phyloP scores from a whole-genome alignment of 352 stramenopile genomes.

The Aphanomyces stellatus region DNA sequence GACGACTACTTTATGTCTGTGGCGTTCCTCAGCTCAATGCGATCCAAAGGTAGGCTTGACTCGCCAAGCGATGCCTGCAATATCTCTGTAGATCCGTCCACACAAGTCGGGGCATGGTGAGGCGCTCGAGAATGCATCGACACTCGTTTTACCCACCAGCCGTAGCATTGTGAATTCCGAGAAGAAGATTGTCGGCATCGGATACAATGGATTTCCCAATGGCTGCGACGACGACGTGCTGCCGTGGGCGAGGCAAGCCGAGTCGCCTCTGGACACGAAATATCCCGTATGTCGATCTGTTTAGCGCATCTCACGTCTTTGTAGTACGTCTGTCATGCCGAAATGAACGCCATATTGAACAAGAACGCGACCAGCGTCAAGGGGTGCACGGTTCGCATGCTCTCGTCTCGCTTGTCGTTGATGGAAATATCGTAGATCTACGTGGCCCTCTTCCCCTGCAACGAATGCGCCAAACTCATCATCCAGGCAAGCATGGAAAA shows the following conservation, averaged over 20 bases:
- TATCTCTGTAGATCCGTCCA: slow-evolving; percentile 81
- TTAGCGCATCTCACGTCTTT: background rate
- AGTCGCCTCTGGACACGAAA: slow-evolving; percentile 88
- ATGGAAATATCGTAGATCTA: slow-evolving; percentile 76
- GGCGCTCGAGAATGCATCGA: no score
- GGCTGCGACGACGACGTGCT: slow-evolving; percentile 93
- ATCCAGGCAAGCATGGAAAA: slow-evolving; percentile 70
- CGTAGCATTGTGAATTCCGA: slow-evolving; percentile 90
- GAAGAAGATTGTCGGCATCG: slow-evolving; percentile 96
- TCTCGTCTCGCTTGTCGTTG: background rate
- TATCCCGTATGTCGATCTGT: slow-evolving; percentile 86
- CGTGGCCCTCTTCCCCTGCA: slow-evolving; percentile 97
- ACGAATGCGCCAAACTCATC: slow-evolving; percentile 98
- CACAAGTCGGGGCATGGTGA: slow-evolving; percentile 94
- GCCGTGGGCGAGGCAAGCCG: slow-evolving; percentile 85
- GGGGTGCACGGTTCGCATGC: slow-evolving; percentile 65
- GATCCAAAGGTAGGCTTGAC: slow-evolving; percentile 88
- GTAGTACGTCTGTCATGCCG: slow-evolving; percentile 97
- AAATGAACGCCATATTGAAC: slow-evolving; percentile 99
- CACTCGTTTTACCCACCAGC: no score
- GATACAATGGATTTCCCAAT: slow-evolving; percentile 98
- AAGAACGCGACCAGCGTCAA: slow-evolving; percentile 94
- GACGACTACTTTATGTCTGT: slow-evolving; percentile 99
- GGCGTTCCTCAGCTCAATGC: slow-evolving; percentile 97
- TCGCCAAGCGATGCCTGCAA: background rate